Evolutionary conservation across 345 rosid species (phyloP).

Genomic region (Gossypium ekmanianum): DNA sequence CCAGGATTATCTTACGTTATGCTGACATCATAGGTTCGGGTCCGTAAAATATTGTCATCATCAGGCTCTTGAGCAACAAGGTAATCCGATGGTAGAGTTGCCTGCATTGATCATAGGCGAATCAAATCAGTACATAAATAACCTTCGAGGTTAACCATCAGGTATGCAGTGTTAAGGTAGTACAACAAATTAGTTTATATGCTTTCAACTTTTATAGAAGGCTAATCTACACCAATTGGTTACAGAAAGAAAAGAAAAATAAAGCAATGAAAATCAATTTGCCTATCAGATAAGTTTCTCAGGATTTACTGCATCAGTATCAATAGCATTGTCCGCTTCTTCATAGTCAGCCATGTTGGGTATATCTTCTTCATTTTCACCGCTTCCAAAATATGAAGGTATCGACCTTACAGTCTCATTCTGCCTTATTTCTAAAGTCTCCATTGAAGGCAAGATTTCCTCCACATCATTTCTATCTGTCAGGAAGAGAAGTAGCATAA

Average conservation of each 20-base stretch:
- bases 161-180: neutral
- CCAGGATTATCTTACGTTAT: slow-evolving; percentile 65
- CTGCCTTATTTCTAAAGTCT: slow-evolving; percentile 58
- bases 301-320: slow-evolving; percentile 63
- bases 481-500: neutral
- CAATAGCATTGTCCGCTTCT: slow-evolving; percentile 64
- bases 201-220: neutral
- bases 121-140: neutral
- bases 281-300: neutral
- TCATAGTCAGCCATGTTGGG: slow-evolving; percentile 92
- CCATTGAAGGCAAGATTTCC: slow-evolving; percentile 89
- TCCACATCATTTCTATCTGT: slow-evolving; percentile 66
- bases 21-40: slow-evolving; percentile 97
- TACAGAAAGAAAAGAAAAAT: neutral
- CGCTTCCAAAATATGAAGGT: slow-evolving; percentile 68
- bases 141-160: neutral
- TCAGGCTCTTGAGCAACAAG: slow-evolving; percentile 86
- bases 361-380: slow-evolving; percentile 80
- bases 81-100: slow-evolving; percentile 69
- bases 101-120: slow-evolving; percentile 36
- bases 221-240: neutral
- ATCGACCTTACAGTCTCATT: slow-evolving; percentile 52
- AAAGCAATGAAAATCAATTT: neutral
- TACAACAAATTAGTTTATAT: neutral
- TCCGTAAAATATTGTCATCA: slow-evolving; percentile 82